phyloP scores from a whole-genome alignment of 257 asterid species.

The Nicotiana knightiana region DNA sequence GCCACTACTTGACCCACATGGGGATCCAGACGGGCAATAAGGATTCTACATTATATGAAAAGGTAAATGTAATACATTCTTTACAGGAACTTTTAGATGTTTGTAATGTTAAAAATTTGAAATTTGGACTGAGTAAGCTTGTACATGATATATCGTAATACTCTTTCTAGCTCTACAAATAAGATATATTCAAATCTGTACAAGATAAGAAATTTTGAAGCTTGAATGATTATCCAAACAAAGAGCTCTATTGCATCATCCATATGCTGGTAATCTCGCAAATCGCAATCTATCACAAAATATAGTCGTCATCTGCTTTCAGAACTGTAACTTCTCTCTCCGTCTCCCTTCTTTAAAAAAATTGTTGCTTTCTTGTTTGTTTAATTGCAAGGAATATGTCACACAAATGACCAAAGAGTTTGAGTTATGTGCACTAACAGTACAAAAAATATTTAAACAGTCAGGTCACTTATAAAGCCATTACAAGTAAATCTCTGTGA shows the following conservation, averaged over 20 bases:
- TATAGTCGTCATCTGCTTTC: not conserved
- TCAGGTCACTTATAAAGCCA: no score
- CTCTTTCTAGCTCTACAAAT: not conserved
- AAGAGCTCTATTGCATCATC: not conserved
- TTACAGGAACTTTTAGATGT: not conserved
- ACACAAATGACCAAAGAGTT: not conserved
- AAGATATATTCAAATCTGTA: not conserved
- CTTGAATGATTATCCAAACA: not conserved
- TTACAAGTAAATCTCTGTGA: no score
- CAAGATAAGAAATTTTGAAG: not conserved
- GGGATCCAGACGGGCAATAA: slow-evolving; percentile 30
- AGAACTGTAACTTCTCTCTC: not conserved
- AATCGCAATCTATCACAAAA: not conserved
- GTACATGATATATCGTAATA: not conserved
- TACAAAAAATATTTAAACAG: no score
- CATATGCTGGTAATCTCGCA: not conserved
- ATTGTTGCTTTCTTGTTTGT: not conserved
- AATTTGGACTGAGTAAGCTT: not conserved
- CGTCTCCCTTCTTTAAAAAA: not conserved
- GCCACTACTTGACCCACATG: slow-evolving; percentile 74
- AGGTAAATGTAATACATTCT: not conserved
- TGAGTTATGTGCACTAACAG: not conserved
- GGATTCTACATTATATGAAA: slow-evolving; percentile 46
- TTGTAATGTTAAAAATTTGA: not conserved
- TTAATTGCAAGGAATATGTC: not conserved